These are phyloP conservation scores for Paecilomyces variotii DNA, from an alignment of 2,329 filamentous ascomycete species.

Conservation along the genomic window DNA sequence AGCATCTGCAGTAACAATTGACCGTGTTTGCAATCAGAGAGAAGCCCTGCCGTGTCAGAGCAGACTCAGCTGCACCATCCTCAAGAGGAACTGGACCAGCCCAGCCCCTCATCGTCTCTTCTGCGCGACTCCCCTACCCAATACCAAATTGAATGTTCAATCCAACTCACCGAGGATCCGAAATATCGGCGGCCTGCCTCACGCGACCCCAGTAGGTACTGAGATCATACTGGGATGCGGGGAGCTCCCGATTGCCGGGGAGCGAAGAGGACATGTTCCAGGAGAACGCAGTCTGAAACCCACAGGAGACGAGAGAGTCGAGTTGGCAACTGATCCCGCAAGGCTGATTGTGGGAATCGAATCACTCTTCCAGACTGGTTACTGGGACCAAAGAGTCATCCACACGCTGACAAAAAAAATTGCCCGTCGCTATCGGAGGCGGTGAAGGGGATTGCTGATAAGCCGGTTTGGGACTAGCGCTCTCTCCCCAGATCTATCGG, in stretches of 20 bases:
- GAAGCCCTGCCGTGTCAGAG: neutral
- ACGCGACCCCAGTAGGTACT: conserved; percentile 93
- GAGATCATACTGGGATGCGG: conserved; percentile 86
- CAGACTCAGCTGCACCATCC: neutral
- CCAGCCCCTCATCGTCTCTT: neutral
- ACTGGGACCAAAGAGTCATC: neutral
- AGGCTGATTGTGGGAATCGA: neutral
- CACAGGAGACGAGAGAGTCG: neutral
- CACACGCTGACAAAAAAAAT: conserved; percentile 13
- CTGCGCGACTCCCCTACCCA: neutral
- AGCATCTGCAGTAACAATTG: neutral
- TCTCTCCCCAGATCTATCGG: neutral
- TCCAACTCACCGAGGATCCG: conserved; percentile 79
- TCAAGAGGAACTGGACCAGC: neutral
- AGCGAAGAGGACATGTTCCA: conserved; percentile 52
- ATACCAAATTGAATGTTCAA: neutral
- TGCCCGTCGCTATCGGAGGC: conserved; percentile 21
- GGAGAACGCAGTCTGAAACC: neutral
- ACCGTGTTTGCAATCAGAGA: neutral
- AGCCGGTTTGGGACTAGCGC: neutral
- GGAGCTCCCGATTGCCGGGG: conserved; percentile 68
- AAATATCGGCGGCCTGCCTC: conserved; percentile 76
- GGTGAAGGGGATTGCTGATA: conserved; percentile 17
- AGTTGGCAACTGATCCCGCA: neutral
- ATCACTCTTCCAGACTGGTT: neutral